Evolutionary conservation across 169 alveolate species (phyloP), one percentile per base, ranked within the genome.

Genomic region (Neospora caninum): DNA sequence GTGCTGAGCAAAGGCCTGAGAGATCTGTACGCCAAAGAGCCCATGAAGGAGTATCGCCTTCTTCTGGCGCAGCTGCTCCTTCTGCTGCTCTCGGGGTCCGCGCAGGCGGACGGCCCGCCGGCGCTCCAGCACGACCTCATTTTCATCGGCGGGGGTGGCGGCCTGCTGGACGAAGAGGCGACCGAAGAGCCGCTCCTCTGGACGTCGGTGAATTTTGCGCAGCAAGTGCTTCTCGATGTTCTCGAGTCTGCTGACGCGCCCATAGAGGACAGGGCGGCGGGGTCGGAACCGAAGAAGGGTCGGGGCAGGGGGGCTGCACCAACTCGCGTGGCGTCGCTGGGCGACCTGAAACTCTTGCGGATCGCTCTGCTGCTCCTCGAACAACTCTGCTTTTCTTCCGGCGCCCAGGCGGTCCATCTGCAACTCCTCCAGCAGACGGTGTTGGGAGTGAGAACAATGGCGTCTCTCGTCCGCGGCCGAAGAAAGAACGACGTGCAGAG

Each of bases 281-380:
- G 38, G 13, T 22, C 41, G 38, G 80, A 34, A 4, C 84, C 1
- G 42, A 31, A 22, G 42, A 27, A 6, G 43, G 43, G 39, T 2
- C 9, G 43, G 4, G 84, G 9, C 84, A 0, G 43, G 84, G 49
- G n/a, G 43, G 84, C 13, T 9, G 84, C 41, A 69, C 80, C 6
- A 2, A 69, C n/a, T 25, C 10, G 36, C 31, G 49, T 41, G 41
- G n/a, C 29, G 67, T 29, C 89, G 29, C 89, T 92, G 80, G 95
- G 95, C 18, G 87, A 92, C 78, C 83, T 86, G 70, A 92, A 92
- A 41, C n/a, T 70, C 38, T 38, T 92, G 31, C 91, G 95, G 16
- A 73, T 92, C 58, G 95, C 89, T n/a, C 83, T 92, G 78, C 93
- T 92, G 88, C 93, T 92, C 83, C 95, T 82, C 89, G 89, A 82